Evolutionary conservation across 139 green algal species (phyloP), one percentile per base, ranked within the genome.

Genomic region (Chlamydomonas applanata): DNA sequence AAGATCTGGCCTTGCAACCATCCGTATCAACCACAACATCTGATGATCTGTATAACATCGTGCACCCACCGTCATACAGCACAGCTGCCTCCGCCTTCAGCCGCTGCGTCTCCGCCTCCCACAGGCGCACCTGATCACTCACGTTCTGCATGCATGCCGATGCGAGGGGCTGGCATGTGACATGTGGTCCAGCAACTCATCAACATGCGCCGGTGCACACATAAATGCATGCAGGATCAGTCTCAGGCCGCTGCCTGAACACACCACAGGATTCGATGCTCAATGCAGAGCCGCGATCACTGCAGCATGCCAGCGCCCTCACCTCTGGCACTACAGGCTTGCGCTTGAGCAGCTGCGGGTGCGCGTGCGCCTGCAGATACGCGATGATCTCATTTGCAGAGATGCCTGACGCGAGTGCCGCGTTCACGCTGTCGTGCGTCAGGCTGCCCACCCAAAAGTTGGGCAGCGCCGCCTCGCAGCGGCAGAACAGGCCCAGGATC

Each of bases 371-470:
- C 13, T 75, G 76, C n/a, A 72, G 36, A 77, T 87, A 94, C 24
- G 36, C 52, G 22, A 91, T 72, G 24, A 94, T 85, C 52, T 90
- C 75, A 3, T 92, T 83, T 1, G 86, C 82, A 44, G 52, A 71
- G 35, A 93, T 81, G 62, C 89, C 89, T 14, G 64, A 66, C 0
- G 72, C 75, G 25, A 98, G 85, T 1, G 93, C 90, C 0, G 32
- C 46, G 34, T 80, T 76, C 30, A 93, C 85, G 69, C 72, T 89
- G 62, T 97, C 91, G 0, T 90, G 81, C 2, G 88, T 95, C 34
- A 98, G 79, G 24, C 79, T 88, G 65, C 93, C 93, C 32, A 98
- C 91, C 83, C 93, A 94, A 69, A 97, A 82, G 83, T 97, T 97
- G 69, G 93, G 93, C 74, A 97, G 91, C 34, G 91, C 53, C 36